Evolutionary conservation across 306 rosid genomes (phyloP).

Genomic region (Fagus sylvatica): DNA sequence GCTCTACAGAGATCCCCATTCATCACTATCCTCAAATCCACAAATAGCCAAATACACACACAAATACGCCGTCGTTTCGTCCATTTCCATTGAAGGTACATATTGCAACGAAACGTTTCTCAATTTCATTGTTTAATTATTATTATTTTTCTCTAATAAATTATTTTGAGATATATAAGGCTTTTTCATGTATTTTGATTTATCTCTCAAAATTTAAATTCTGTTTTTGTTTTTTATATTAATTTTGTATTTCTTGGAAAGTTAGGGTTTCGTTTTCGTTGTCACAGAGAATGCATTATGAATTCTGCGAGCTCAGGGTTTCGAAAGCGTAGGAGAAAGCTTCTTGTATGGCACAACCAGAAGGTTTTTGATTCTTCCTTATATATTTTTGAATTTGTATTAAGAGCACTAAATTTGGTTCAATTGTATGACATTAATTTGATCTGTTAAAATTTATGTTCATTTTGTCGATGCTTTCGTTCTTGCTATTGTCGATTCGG

Average conservation of each 20-base stretch:
- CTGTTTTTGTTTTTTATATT: conserved; percentile 1
- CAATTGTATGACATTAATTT: too few relatives aligned
- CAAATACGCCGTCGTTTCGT: not conserved
- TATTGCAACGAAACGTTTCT: not conserved
- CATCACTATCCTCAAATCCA: conserved; percentile 23
- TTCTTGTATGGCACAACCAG: conserved; percentile 20
- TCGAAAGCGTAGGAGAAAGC: conserved; percentile 36
- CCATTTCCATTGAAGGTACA: conserved; percentile 34
- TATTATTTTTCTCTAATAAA: not conserved
- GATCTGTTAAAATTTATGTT: too few relatives aligned
- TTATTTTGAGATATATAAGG: not conserved
- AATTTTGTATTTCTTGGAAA: conserved; percentile 26
- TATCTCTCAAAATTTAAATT: conserved; percentile 12
- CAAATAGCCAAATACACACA: conserved; percentile 5
- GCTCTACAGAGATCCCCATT: conserved; percentile 27
- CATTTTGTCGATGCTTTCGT: not conserved
- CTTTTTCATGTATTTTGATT: conserved; percentile 24
- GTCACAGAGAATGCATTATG: conserved; percentile 55
- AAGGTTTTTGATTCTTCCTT: conserved; percentile 42
- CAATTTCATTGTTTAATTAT: not conserved
- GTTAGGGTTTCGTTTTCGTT: conserved; percentile 49
- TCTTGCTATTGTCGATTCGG: not conserved
- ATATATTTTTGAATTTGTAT: conserved; percentile 13
- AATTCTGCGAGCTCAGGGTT: conserved; percentile 46
- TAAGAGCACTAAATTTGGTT: not conserved